These are phyloP conservation scores for Trichoderma aggressivum DNA, from an alignment of 2,329 filamentous ascomycete genomes.

Conservation along the genomic window DNA sequence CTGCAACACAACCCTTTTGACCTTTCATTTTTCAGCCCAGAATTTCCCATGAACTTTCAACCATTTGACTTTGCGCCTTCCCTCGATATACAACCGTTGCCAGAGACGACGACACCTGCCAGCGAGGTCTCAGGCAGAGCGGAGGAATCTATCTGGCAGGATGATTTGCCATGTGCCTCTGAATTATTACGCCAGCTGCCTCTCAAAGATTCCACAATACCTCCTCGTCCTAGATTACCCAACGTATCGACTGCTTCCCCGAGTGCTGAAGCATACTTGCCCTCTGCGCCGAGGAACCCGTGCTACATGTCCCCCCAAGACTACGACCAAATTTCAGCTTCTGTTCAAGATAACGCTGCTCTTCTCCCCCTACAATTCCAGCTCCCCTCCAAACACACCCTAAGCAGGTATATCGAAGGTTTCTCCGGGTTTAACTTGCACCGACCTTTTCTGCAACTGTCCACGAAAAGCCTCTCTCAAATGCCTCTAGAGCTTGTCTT, in stretches of 20 bases:
- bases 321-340: background rate
- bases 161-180: conserved; percentile 11
- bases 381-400: conserved; percentile 1
- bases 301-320: conserved; percentile 8
- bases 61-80: background rate
- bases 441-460: conserved; percentile 5
- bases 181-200: background rate
- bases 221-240: background rate
- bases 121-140: background rate
- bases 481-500: conserved; percentile 9
- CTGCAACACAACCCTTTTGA: conserved; percentile 5
- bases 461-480: background rate
- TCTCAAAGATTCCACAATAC: background rate
- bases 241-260: background rate
- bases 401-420: conserved; percentile 3
- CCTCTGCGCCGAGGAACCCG: background rate
- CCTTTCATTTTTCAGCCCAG: background rate
- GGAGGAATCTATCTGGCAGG: conserved; percentile 9
- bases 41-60: conserved; percentile 1
- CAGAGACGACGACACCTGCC: background rate
- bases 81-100: background rate
- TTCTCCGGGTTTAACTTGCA: conserved; percentile 1
- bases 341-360: background rate
- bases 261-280: background rate
- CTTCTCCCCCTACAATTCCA: background rate